These are phyloP conservation scores for Lasiosphaeria ovina DNA, from an alignment of 495 filamentous ascomycete genomes.

Conservation along the genomic window DNA sequence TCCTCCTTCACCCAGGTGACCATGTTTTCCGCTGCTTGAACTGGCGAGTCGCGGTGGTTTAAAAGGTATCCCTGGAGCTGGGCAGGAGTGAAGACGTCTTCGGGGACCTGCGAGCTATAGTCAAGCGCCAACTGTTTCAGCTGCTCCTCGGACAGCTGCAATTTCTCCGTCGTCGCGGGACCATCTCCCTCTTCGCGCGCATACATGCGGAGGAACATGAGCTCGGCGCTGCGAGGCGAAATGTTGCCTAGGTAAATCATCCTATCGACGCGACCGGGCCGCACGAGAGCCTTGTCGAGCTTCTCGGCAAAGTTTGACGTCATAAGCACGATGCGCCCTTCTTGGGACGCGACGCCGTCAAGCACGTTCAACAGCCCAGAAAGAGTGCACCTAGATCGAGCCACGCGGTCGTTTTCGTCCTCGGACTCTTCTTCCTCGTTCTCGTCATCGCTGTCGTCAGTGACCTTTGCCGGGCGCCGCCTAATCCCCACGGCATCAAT, in stretches of 20 bases:
- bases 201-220: slow-evolving; percentile 54
- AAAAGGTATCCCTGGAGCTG: slow-evolving; percentile 67
- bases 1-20: slow-evolving; percentile 47
- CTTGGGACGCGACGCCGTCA: slow-evolving; percentile 67
- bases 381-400: slow-evolving; percentile 45
- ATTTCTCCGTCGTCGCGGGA: slow-evolving; percentile 12
- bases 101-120: slow-evolving; percentile 53
- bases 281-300: slow-evolving; percentile 64
- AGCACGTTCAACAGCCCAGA: slow-evolving; percentile 70
- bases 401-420: slow-evolving; percentile 16
- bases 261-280: slow-evolving; percentile 69
- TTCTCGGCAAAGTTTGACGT: slow-evolving; percentile 69
- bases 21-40: slow-evolving; percentile 46
- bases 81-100: slow-evolving; percentile 59
- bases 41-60: slow-evolving; percentile 51
- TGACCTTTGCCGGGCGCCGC: slow-evolving; percentile 18
- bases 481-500: slow-evolving; percentile 60
- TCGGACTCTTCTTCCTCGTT: slow-evolving; percentile 30
- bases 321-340: slow-evolving; percentile 73
- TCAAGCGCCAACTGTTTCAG: slow-evolving; percentile 45
- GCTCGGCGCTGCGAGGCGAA: slow-evolving; percentile 38
- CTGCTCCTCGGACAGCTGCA: slow-evolving; percentile 19
- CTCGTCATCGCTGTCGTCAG: slow-evolving; percentile 25
- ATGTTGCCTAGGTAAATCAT: slow-evolving; percentile 58
- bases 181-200: slow-evolving; percentile 23